phyloP scores from a whole-genome alignment of 2,329 filamentous ascomycete species.

The Clonostachys chloroleuca region DNA sequence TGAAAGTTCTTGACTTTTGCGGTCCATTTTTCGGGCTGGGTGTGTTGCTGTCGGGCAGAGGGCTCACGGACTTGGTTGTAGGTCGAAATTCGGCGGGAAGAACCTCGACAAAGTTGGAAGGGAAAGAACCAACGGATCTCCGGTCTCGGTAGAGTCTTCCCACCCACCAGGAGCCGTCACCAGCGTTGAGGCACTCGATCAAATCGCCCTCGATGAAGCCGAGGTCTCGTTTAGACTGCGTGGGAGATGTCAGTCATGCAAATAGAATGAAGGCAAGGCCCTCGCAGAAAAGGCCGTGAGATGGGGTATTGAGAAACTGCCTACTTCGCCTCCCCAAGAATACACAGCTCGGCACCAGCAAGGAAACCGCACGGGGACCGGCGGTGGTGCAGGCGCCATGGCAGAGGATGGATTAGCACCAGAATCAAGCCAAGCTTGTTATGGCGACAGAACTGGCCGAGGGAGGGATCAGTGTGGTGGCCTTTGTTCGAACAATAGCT shows the following conservation, averaged over 20 bases:
- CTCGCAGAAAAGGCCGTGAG: background rate
- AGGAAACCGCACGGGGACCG: constrained; percentile 74
- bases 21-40: constrained; percentile 49
- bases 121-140: constrained; percentile 87
- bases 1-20: constrained; percentile 59
- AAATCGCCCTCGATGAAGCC: constrained; percentile 97
- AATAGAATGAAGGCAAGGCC: too few relatives aligned
- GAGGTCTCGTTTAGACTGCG: constrained; percentile 80
- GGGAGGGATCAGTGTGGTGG: background rate
- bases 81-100: constrained; percentile 83
- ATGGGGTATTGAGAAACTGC: constrained; percentile 5
- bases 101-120: constrained; percentile 94
- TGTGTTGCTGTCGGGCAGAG: constrained; percentile 51
- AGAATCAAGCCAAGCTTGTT: too few relatives aligned
- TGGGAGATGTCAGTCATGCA: background rate
- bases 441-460: background rate
- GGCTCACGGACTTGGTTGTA: constrained; percentile 55
- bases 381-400: constrained; percentile 52
- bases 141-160: constrained; percentile 85
- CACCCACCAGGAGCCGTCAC: constrained; percentile 98
- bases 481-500: too few relatives aligned
- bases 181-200: constrained; percentile 96
- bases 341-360: constrained; percentile 91
- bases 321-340: constrained; percentile 85
- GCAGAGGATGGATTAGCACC: too few relatives aligned